Evolutionary conservation across 768 basidiomycete species (phyloP).

Genomic region (Gloeostereum incarnatum): DNA sequence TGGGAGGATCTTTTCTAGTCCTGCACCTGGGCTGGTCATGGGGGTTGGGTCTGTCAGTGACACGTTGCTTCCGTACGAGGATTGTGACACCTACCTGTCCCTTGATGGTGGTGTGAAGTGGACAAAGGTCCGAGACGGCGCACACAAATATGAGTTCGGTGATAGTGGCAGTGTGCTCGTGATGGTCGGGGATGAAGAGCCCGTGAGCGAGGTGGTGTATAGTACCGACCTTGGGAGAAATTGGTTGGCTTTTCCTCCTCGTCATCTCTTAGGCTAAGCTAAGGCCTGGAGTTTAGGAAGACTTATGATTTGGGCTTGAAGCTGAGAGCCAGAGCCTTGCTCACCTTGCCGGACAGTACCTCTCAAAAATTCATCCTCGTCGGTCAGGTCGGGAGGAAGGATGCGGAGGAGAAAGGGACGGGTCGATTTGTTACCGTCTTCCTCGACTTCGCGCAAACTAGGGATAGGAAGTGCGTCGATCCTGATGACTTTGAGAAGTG

Average conservation of each 20-base stretch:
- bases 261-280: not conserved
- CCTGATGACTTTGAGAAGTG: conserved; percentile 60
- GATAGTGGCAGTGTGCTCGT: conserved; percentile 67
- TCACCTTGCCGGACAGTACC: conserved; percentile 90
- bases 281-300: conserved; percentile 37
- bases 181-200: conserved; percentile 79
- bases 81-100: conserved; percentile 91
- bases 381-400: conserved; percentile 60
- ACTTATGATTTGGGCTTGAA: conserved; percentile 60
- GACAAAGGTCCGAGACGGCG: conserved; percentile 64
- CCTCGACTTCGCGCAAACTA: conserved; percentile 74
- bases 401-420: conserved; percentile 36
- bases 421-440: conserved; percentile 65
- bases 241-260: conserved; percentile 47
- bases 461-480: conserved; percentile 56
- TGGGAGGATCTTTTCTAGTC: conserved; percentile 89
- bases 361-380: conserved; percentile 93
- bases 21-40: conserved; percentile 92
- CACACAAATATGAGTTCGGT: conserved; percentile 95
- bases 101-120: conserved; percentile 84
- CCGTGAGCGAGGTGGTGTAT: conserved; percentile 60
- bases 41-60: conserved; percentile 88
- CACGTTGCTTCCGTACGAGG: conserved; percentile 59
- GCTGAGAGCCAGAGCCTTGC: conserved; percentile 67
- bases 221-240: conserved; percentile 74